Evolutionary conservation across 768 basidiomycete genomes (phyloP).

Genomic region (Tulasnella sp.): DNA sequence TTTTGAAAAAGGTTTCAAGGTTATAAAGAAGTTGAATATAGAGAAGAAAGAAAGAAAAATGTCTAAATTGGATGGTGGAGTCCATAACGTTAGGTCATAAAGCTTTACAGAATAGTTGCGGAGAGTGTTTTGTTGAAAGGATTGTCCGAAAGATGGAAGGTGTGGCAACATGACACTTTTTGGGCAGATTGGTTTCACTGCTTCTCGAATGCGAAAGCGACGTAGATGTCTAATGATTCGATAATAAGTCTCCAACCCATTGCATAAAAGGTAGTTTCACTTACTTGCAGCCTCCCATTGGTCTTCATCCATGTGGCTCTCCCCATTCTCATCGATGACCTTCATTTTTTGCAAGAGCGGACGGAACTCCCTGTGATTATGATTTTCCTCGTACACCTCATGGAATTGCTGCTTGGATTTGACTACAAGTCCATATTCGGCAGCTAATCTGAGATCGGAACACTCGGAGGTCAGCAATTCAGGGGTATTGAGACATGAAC

Average conservation of each 20-base stretch:
- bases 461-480: background rate
- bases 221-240: conserved; percentile 66
- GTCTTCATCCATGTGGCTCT: conserved; percentile 84
- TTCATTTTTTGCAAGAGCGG: conserved; percentile 82
- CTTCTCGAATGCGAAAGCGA: conserved; percentile 83
- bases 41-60: background rate
- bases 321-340: conserved; percentile 73
- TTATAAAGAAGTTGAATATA: background rate
- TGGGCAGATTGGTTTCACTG: conserved; percentile 11
- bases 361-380: conserved; percentile 64
- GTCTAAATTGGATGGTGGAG: background rate
- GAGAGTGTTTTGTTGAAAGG: background rate
- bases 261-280: conserved; percentile 25
- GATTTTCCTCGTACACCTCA: conserved; percentile 71
- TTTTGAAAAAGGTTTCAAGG: too few species aligned
- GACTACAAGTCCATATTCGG: conserved; percentile 59
- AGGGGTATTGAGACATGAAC: background rate
- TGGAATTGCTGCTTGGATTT: conserved; percentile 84
- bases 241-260: background rate
- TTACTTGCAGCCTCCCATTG: conserved; percentile 99
- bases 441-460: conserved; percentile 49
- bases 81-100: background rate
- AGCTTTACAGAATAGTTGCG: background rate
- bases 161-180: background rate
- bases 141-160: background rate